Base-by-base conservation (phyloP, 106 monocot genomes). In the Dioscorea alata region DNA sequence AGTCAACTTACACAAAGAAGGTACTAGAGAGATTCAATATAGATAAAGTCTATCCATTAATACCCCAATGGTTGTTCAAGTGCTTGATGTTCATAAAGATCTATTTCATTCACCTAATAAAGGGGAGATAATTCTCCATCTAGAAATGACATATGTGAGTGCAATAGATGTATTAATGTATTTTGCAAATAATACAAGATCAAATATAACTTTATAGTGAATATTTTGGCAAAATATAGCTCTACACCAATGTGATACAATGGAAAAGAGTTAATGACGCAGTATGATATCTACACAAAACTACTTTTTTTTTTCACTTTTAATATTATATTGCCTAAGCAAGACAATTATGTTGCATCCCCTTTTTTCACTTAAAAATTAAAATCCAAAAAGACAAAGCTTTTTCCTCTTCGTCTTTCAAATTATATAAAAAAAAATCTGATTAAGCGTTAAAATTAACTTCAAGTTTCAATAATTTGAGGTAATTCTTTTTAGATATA, bases 181-280 rank as follows among this genome's bases (percentile, higher is more conserved):
- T 22, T 18, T 69, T 6, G 31, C 28, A 32, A 25, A 54, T 32
- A 56, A 33, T 33, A 69, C 54, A 4, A 24, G 54, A 33, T 54
- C 4, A 7, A 2, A 69, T 57, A 57, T 69, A 32, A 24, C 2
- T 69, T 69, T 33, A 0, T 4, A 56, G 12, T 53, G 1, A 69
- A 56, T 19, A 2, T 69, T 0, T 16, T 57, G 8, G 24, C 54
- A 21, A 54, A 54, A 33, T 57, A 31, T 18, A 69, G 56, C 19
- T 53, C 69, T 56, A 1, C 56, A 33, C 56, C 69, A 32, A 69
- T 32, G 7, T 24, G 31, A 24, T 25, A 57, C 57, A 57, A 56
- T 57, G 56, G 69, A 69, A 69, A 56, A 56, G 56, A n/a, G 10
- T 69, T 12, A 69, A 69, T 22, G 25, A 69, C 6, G 49, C 57